Conservation (phyloP, 2,329 filamentous ascomycete genomes). For the Aspergillus pseudoviridinutans region DNA sequence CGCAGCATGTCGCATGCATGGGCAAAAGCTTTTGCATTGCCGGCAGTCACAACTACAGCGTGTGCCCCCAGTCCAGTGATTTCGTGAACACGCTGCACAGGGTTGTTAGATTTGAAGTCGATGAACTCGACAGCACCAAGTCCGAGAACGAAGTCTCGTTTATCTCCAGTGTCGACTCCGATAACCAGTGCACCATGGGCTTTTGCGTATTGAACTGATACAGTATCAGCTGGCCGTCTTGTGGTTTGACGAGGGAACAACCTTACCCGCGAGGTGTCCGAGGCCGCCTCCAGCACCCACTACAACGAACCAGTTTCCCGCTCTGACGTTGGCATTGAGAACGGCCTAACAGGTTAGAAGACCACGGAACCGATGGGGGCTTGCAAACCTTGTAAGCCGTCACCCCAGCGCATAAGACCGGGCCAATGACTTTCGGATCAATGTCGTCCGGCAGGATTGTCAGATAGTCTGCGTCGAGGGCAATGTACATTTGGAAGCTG, state of each 20-base stretch:
- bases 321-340: slow-evolving; percentile 37
- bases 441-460: slow-evolving; percentile 42
- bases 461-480: slow-evolving; percentile 43
- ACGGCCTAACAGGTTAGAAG: slow-evolving; percentile 30
- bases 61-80: slow-evolving; percentile 41
- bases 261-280: slow-evolving; percentile 42
- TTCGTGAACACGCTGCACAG: slow-evolving; percentile 30
- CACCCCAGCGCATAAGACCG: slow-evolving; percentile 44
- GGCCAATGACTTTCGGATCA: slow-evolving; percentile 39
- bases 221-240: not conserved
- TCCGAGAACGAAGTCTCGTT: slow-evolving; percentile 36
- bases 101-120: slow-evolving; percentile 37
- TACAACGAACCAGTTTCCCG: slow-evolving; percentile 42
- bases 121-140: slow-evolving; percentile 41
- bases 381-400: slow-evolving; percentile 40
- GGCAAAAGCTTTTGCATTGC: slow-evolving; percentile 39
- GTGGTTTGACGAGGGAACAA: not conserved
- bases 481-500: slow-evolving; percentile 44
- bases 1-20: slow-evolving; percentile 44
- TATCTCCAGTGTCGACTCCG: slow-evolving; percentile 41
- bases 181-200: slow-evolving; percentile 42
- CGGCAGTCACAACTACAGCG: slow-evolving; percentile 42
- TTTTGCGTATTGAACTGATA: slow-evolving; percentile 42
- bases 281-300: slow-evolving; percentile 46
- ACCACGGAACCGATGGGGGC: not conserved